Conservation (phyloP, 345 rosid species). For the Fremontodendron californicum region DNA sequence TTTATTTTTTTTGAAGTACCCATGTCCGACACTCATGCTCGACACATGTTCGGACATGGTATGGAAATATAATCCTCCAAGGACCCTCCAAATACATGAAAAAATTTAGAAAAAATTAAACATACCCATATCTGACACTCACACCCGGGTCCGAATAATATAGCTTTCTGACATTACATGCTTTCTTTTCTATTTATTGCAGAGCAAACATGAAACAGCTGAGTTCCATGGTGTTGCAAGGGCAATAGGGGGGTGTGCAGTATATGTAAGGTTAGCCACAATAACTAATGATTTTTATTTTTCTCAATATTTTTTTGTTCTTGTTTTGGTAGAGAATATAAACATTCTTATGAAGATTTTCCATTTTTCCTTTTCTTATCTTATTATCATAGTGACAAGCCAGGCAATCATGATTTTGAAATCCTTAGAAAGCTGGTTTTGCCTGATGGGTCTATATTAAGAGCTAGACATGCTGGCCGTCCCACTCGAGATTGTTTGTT, state of each 20-base stretch:
- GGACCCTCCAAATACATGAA: no score
- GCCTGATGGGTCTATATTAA: conserved; percentile 57
- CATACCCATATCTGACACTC: no score
- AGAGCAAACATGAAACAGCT: conserved; percentile 56
- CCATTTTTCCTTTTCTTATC: neutral
- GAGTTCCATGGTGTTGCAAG: conserved; percentile 59
- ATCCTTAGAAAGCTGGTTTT: conserved; percentile 58
- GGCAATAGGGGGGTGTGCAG: conserved; percentile 58
- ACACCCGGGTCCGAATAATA: no score
- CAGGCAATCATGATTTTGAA: conserved; percentile 46
- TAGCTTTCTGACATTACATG: no score
- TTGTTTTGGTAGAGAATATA: neutral
- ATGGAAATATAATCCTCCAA: no score
- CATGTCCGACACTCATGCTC: no score
- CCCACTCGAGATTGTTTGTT: conserved; percentile 68
- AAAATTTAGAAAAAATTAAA: no score
- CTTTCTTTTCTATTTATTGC: conserved; percentile 7
- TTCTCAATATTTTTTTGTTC: neutral
- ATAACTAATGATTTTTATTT: neutral
- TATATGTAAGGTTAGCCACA: conserved; percentile 51
- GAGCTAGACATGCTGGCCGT: conserved; percentile 61
- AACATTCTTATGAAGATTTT: neutral
- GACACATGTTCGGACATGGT: no score
- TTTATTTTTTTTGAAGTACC: no score
- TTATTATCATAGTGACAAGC: conserved; percentile 38